A percentile compares a stretch with the other conserved stretches of the same genome.
Evolutionary conservation across 1,284 basidiomycete genomes (phyloP).

Genomic region (Cryptococcus jaspeensis): DNA sequence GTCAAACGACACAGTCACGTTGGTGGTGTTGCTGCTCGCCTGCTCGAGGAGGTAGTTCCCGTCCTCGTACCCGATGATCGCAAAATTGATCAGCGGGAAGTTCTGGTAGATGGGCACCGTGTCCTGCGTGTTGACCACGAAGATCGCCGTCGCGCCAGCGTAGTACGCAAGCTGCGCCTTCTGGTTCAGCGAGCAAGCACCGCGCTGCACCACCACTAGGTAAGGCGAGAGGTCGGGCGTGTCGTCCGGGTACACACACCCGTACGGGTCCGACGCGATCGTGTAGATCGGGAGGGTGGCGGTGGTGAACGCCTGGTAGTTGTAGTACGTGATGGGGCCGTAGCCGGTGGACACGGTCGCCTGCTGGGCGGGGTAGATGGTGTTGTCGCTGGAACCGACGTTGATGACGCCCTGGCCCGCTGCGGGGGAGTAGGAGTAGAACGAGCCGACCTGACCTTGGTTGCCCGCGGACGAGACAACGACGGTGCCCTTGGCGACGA

Average conservation of each 20-base stretch:
- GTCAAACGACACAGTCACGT: constrained; percentile 57
- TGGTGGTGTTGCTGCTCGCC: constrained; percentile 47
- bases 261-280: constrained; percentile 39
- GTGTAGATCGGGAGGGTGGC: constrained; percentile 31
- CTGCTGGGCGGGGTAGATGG: constrained; percentile 37
- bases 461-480: constrained; percentile 53
- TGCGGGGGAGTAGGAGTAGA: constrained; percentile 50
- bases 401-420: constrained; percentile 46
- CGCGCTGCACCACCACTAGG: constrained; percentile 44
- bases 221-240: constrained; percentile 34
- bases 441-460: constrained; percentile 48
- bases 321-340: constrained; percentile 40
- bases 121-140: constrained; percentile 28
- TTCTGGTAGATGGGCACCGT: constrained; percentile 26
- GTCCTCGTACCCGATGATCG: constrained; percentile 39
- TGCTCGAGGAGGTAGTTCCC: constrained; percentile 52
- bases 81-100: constrained; percentile 35
- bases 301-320: constrained; percentile 27
- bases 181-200: constrained; percentile 27
- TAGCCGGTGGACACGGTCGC: constrained; percentile 39
- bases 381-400: constrained; percentile 44
- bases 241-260: constrained; percentile 37
- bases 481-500: constrained; percentile 57
- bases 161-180: constrained; percentile 28
- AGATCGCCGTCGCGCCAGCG: constrained; percentile 27